phyloP scores from a whole-genome alignment of 1,139 yeast genomes.

The Candida pseudoviswanathii region DNA sequence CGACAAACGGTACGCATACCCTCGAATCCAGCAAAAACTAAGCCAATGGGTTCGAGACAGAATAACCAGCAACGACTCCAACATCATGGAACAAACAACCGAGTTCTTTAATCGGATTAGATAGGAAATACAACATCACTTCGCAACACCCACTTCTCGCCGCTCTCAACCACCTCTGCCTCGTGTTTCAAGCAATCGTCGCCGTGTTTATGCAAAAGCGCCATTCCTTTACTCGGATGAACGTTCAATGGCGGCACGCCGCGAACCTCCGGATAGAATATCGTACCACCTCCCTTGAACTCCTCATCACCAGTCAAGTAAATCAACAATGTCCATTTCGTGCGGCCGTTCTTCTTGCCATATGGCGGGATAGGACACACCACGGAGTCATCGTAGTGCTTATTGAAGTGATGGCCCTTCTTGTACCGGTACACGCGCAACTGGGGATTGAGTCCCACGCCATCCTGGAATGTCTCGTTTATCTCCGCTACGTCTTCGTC shows the following conservation, averaged over 20 bases:
- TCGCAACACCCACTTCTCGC: constrained; percentile 66
- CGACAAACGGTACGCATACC: constrained; percentile 60
- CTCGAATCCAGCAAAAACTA: constrained; percentile 59
- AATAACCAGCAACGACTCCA: not conserved
- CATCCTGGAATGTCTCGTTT: constrained; percentile 31
- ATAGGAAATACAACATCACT: constrained; percentile 53
- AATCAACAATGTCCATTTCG: constrained; percentile 62
- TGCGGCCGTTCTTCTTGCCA: constrained; percentile 33
- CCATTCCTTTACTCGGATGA: constrained; percentile 59
- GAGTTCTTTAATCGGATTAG: constrained; percentile 6
- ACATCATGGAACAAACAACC: constrained; percentile 1
- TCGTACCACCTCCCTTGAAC: constrained; percentile 64
- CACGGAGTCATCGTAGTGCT: constrained; percentile 66
- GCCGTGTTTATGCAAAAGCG: constrained; percentile 66
- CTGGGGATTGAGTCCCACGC: constrained; percentile 59
- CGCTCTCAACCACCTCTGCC: constrained; percentile 53
- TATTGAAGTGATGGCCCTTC: constrained; percentile 62
- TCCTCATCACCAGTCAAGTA: constrained; percentile 62
- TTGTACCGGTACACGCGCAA: constrained; percentile 57
- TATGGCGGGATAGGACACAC: constrained; percentile 26
- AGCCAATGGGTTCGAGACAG: constrained; percentile 77
- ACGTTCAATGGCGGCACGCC: constrained; percentile 32
- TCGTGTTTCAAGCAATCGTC: constrained; percentile 66
- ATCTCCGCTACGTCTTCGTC: constrained; percentile 31
- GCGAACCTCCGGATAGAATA: constrained; percentile 45